Percentiles rank a stretch among this genome's conserved stretches.
These are phyloP conservation scores for Colletotrichum sp. DNA, from an alignment of 2,329 filamentous ascomycete species.

Conservation along the genomic window DNA sequence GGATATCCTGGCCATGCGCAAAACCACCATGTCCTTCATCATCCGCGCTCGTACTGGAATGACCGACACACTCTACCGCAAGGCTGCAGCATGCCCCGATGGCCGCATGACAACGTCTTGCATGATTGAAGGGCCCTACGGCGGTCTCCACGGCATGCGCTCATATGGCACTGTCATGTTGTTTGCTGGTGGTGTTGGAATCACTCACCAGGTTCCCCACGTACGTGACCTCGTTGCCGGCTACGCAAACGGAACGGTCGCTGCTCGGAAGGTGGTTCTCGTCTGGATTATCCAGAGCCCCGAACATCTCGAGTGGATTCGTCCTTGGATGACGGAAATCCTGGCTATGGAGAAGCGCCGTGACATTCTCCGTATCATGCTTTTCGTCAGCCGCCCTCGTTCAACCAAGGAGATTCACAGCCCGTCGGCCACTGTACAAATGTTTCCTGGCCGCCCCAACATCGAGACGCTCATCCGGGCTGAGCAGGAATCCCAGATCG, in stretches of 20 bases:
- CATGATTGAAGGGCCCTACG: constrained; percentile 79
- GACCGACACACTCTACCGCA: constrained; percentile 72
- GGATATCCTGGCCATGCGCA: constrained; percentile 64
- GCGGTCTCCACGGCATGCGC: constrained; percentile 71
- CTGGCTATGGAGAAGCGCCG: constrained; percentile 76
- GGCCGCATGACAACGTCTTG: constrained; percentile 69
- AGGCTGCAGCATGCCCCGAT: constrained; percentile 65
- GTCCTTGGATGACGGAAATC: constrained; percentile 84
- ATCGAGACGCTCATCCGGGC: constrained; percentile 74
- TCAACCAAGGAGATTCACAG: constrained; percentile 83
- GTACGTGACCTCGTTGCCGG: constrained; percentile 75
- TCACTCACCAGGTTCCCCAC: constrained; percentile 80
- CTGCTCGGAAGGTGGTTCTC: constrained; percentile 73
- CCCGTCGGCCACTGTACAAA: constrained; percentile 78
- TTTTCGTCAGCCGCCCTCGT: constrained; percentile 77
- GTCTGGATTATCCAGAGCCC: constrained; percentile 82
- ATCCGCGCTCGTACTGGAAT: constrained; percentile 77
- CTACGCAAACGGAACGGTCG: constrained; percentile 71
- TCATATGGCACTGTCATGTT: constrained; percentile 82
- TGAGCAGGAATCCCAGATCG: constrained; percentile 77
- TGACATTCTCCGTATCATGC: constrained; percentile 76
- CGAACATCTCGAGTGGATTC: constrained; percentile 84
- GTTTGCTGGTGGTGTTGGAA: constrained; percentile 81
- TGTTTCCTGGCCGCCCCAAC: constrained; percentile 83
- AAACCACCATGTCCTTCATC: constrained; percentile 72